Evolutionary conservation across 2,329 filamentous ascomycete species (phyloP), one percentile per base, ranked within the genome.

Genomic region (Chaetoscypha palmicola): DNA sequence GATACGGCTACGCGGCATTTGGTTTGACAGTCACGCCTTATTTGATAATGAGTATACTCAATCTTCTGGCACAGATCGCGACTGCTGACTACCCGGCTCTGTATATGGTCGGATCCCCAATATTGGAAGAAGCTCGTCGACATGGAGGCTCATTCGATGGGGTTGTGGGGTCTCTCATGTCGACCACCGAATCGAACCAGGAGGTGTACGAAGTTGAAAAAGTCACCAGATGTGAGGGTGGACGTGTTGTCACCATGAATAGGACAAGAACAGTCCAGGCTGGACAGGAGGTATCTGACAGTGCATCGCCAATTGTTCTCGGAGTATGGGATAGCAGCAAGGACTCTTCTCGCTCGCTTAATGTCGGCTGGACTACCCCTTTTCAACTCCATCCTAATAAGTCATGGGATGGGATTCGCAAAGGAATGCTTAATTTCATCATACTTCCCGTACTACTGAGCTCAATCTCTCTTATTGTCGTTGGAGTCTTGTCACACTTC

Each of bases 41-140:
- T 44, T 53, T 49, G 2, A 35, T 62, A 45, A 62, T 62, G 58
- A 58, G 54, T 8, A 36, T 62, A 21, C 39, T 61, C 11, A 63
- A 62, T 38, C 33, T 59, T 11, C 32, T 57, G 5, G 57, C 47
- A n/a, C 54, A 55, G 5, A 26, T 58, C 9, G 32, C 57, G 3
- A 51, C 51, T 2, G 58, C 58, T 0, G 52, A 59, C 28, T 62
- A 58, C 11, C 48, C 57, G 28, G 46, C 50, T 2, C 36, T 61
- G 1, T 61, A 54, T 38, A 47, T 62, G 11, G 55, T 62, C 19
- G 14, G 14, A 22, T 19, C 34, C 5, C 4, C 34, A 10, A 16
- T 20, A 9, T 7, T 37, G 34, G 9, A 19, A 9, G 34, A 37
- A 21, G 34, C 34, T 37, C 12, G 16, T 9, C 8, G 14, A 19